These are phyloP conservation scores for Staphylotrichum longicolle DNA, from an alignment of 495 filamentous ascomycete genomes.

Conservation along the genomic window DNA sequence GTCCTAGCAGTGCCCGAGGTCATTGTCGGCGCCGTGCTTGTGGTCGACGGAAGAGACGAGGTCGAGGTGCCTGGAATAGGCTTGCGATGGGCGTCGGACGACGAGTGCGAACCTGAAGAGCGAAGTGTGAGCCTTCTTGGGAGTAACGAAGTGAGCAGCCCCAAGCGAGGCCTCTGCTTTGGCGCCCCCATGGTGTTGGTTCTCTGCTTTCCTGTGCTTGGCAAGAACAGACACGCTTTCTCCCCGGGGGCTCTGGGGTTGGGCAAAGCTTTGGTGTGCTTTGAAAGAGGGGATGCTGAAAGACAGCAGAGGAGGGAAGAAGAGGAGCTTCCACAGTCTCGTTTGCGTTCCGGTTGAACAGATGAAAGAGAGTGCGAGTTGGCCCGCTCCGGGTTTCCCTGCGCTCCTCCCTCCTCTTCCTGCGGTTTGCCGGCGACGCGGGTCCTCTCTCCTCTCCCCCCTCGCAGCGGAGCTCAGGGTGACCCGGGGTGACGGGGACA, in stretches of 20 bases:
- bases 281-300: too few species aligned
- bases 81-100: conserved; percentile 19
- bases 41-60: conserved; percentile 9
- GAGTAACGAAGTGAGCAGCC: conserved; percentile 18
- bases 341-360: neutral
- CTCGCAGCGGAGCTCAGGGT: conserved; percentile 7
- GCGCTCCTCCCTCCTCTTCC: neutral
- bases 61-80: conserved; percentile 18
- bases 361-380: neutral
- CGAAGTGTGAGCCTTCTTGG: conserved; percentile 24
- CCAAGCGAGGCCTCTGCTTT: conserved; percentile 22
- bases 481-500: neutral
- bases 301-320: too few species aligned
- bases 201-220: conserved; percentile 5
- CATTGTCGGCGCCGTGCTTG: conserved; percentile 7
- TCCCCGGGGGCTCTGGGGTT: too few species aligned
- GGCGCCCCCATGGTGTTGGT: conserved; percentile 8
- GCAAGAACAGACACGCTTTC: too few species aligned
- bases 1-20: conserved; percentile 7
- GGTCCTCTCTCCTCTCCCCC: neutral
- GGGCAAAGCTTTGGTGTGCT: too few species aligned
- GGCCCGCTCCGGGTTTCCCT: neutral
- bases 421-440: neutral
- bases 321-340: neutral
- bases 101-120: conserved; percentile 8